phyloP scores from a whole-genome alignment of 2,329 filamentous ascomycete species.

The Apiospora saccharicola region DNA sequence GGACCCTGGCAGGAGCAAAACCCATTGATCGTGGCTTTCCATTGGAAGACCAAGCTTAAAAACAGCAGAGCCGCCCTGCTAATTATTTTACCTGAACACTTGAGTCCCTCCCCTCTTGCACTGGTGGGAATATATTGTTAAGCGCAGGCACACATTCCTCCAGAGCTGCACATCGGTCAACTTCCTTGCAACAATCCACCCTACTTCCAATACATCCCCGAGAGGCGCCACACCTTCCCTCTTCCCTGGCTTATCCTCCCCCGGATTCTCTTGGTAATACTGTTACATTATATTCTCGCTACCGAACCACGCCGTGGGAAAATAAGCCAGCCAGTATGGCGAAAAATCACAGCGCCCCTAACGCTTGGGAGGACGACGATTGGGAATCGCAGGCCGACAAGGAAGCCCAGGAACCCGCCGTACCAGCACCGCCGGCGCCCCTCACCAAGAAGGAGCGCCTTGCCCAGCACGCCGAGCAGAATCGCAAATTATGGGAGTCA shows the following conservation, averaged over 20 bases:
- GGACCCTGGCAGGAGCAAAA: constrained; percentile 1
- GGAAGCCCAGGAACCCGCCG: constrained; percentile 44
- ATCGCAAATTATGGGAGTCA: constrained; percentile 87
- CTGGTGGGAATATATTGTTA: not conserved
- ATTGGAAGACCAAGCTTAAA: not conserved
- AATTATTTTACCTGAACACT: not conserved
- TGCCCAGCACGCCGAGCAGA: constrained; percentile 82
- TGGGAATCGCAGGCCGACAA: constrained; percentile 83
- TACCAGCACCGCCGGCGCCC: constrained; percentile 46
- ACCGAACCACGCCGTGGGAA: too few relatives aligned
- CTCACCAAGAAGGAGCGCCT: constrained; percentile 79
- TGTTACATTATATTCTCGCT: not conserved
- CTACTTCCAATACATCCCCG: not conserved
- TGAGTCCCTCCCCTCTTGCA: not conserved
- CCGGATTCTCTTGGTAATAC: not conserved
- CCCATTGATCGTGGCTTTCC: constrained; percentile 13
- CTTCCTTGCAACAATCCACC: not conserved
- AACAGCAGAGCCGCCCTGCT: not conserved
- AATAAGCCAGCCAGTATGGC: constrained; percentile 48
- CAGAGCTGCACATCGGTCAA: not conserved
- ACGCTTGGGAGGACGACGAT: constrained; percentile 88
- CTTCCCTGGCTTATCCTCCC: not conserved
- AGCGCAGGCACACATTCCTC: constrained; percentile 9
- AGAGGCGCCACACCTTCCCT: not conserved
- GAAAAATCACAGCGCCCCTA: constrained; percentile 62